Conservation (phyloP, 2,329 filamentous ascomycete species). For the Diplodia intermedia region DNA sequence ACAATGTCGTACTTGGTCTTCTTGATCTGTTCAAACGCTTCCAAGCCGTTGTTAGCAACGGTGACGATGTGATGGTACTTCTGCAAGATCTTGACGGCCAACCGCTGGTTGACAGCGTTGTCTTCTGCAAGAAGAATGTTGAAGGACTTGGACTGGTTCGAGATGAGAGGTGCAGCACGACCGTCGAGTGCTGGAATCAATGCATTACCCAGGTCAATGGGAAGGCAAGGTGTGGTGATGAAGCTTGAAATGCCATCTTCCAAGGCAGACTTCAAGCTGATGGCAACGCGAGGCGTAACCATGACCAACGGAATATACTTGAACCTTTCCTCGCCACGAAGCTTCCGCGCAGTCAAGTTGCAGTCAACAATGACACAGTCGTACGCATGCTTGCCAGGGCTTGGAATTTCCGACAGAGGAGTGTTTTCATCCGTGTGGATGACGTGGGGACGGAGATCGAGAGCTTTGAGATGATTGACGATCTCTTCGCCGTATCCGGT, state of each 20-base stretch:
- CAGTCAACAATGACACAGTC: conserved; percentile 97
- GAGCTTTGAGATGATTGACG: conserved; percentile 74
- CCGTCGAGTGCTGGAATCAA: conserved; percentile 96
- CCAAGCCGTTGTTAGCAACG: conserved; percentile 92
- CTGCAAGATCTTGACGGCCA: conserved; percentile 95
- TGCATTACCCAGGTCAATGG: conserved; percentile 93
- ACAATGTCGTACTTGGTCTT: conserved; percentile 94
- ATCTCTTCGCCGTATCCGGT: conserved; percentile 80
- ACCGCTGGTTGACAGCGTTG: conserved; percentile 94
- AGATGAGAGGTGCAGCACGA: conserved; percentile 85
- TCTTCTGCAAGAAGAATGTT: conserved; percentile 95
- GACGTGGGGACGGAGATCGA: conserved; percentile 82
- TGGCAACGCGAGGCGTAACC: conserved; percentile 84
- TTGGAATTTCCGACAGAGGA: conserved; percentile 52
- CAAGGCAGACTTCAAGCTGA: conserved; percentile 90
- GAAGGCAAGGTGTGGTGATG: conserved; percentile 95
- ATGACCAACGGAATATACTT: conserved; percentile 97
- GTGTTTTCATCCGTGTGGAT: conserved; percentile 78
- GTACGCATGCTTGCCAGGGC: conserved; percentile 66
- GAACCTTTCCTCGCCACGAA: conserved; percentile 90
- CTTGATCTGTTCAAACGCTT: conserved; percentile 92
- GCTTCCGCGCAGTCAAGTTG: conserved; percentile 83
- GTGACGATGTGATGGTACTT: conserved; percentile 94
- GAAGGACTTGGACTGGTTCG: conserved; percentile 93
- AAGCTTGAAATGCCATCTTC: conserved; percentile 98